phyloP scores from a whole-genome alignment of 345 rosid genomes.

The Eutrema yunnanense region DNA sequence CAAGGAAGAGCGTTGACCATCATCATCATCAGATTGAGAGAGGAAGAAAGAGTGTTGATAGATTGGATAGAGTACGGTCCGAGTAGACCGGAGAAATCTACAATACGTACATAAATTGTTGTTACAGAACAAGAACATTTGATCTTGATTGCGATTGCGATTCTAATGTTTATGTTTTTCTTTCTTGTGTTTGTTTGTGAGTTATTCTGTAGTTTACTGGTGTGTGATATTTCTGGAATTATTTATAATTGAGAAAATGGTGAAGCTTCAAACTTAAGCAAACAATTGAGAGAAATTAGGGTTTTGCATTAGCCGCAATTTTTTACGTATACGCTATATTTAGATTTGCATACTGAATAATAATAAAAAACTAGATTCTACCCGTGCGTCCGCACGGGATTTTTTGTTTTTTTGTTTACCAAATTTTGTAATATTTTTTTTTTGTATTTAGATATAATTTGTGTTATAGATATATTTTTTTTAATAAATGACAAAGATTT shows the following conservation, averaged over 20 bases:
- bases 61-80: slow-evolving; percentile 64
- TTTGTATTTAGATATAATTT: no score
- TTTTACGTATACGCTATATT: not conserved
- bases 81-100: slow-evolving; percentile 34
- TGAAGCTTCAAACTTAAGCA: not conserved
- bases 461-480: no score
- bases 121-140: slow-evolving; percentile 13
- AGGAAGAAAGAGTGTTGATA: slow-evolving; percentile 85
- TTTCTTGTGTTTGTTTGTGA: not conserved
- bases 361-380: no score
- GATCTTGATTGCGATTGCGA: slow-evolving; percentile 22
- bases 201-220: slow-evolving; percentile 16
- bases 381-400: no score
- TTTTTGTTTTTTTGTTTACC: no score
- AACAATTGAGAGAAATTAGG: not conserved
- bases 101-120: slow-evolving; percentile 17
- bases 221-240: not conserved
- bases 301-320: not conserved
- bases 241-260: not conserved
- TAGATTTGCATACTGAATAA: not conserved
- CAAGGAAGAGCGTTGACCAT: slow-evolving; percentile 63
- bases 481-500: no score
- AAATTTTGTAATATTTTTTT: no score
- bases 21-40: slow-evolving; percentile 53
- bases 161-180: slow-evolving; percentile 14